Percentiles rank a stretch among this genome's conserved stretches.
Evolutionary conservation across 2,329 filamentous ascomycete genomes (phyloP).

Genomic region (Ophiocordyceps camponoti-leonardi): DNA sequence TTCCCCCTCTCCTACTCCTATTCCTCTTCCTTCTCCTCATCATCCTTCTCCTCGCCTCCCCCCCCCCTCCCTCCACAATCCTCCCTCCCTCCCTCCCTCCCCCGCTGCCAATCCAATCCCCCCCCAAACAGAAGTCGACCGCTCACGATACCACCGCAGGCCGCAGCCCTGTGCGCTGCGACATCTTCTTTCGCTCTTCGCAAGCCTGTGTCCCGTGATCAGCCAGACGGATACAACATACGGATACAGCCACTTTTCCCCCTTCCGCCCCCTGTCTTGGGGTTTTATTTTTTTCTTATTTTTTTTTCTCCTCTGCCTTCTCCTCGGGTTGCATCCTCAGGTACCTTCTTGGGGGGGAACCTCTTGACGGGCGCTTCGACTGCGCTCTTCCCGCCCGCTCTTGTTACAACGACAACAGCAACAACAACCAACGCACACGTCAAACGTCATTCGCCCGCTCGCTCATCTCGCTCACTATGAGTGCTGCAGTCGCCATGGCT

Average conservation of each 20-base stretch:
- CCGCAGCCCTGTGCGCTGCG: not conserved
- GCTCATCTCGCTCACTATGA: constrained; percentile 31
- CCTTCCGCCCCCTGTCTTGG: not conserved
- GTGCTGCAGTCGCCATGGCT: constrained; percentile 51
- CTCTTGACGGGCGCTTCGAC: constrained; percentile 2
- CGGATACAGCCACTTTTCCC: not conserved
- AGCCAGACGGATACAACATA: not conserved
- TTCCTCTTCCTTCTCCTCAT: not conserved
- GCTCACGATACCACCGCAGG: not conserved
- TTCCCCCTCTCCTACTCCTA: not conserved
- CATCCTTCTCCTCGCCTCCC: not conserved
- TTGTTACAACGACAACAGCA: too few relatives aligned
- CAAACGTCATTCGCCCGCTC: not conserved
- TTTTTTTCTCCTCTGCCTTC: too few relatives aligned
- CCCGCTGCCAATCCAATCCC: not conserved
- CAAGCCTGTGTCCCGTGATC: not conserved
- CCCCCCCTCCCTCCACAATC: not conserved
- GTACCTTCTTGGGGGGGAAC: not conserved
- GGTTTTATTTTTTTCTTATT: not conserved
- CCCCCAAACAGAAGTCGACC: too few relatives aligned
- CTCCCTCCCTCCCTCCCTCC: not conserved
- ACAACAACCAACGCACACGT: too few relatives aligned
- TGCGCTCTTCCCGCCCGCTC: not conserved
- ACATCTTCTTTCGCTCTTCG: too few relatives aligned
- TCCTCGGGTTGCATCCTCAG: not conserved